Evolutionary conservation across 2,329 filamentous ascomycete genomes (phyloP), one percentile per base, ranked within the genome.

Genomic region (Intubia oerlemansii): DNA sequence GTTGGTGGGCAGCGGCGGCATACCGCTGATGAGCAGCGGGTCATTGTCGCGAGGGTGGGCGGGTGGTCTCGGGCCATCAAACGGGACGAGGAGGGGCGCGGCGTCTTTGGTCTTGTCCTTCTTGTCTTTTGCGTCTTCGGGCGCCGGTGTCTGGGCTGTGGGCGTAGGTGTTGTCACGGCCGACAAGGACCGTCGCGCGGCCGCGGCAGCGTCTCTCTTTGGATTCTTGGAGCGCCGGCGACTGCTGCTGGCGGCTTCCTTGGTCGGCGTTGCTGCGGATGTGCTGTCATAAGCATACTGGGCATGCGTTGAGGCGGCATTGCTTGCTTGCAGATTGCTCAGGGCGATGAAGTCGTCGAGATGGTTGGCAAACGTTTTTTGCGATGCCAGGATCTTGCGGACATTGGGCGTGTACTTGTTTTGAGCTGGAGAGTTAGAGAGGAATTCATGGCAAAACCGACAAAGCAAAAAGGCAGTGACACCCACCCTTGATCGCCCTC

Each of bases 291-390:
- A n/a, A n/a, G n/a, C n/a, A n/a, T n/a, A n/a, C n/a, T n/a, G n/a
- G n/a, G n/a, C n/a, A n/a, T n/a, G n/a, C n/a, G n/a, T n/a, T n/a
- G n/a, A n/a, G n/a, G n/a, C n/a, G n/a, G n/a, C n/a, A n/a, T n/a
- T n/a, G n/a, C n/a, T n/a, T n/a, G n/a, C n/a, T n/a, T n/a, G n/a
- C n/a, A n/a, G n/a, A n/a, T n/a, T n/a, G 34, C 59, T 55, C 40
- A 68, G 53, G 7, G 78, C 78, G 39, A 77, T 62, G 46, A 75
- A 80, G 46, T 88, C 79, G 39, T 79, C 75, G 26, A 85, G 60
- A 46, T 85, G 73, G 51, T 88, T 82, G 36, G 69, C 67, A 47
- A 85, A 85, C 4, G 76, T 81, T 53, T 85, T 81, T 44, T 81
- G 75, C 16, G 73, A 80, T 38, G 73, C 68, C 32, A 88, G 56